Conservation (phyloP, 805 yeast species). For the Metschnikowia kofuensis region DNA sequence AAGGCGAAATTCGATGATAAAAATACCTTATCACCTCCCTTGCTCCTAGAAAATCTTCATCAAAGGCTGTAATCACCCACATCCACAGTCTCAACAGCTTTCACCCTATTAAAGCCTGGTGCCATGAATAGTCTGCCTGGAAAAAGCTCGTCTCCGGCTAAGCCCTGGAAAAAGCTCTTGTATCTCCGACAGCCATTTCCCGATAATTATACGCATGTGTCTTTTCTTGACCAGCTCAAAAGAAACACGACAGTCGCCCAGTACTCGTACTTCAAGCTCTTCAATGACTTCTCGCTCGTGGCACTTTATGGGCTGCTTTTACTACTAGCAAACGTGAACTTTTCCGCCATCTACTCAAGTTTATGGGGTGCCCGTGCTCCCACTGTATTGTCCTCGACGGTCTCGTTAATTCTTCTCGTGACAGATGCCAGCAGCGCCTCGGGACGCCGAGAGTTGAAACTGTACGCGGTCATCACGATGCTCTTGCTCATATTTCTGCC, state of each 20-base stretch:
- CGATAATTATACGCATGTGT: slow-evolving; percentile 82
- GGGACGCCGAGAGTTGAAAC: slow-evolving; percentile 20
- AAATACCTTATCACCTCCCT: too few relatives aligned
- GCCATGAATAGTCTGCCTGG: not conserved
- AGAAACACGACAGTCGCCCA: slow-evolving; percentile 71
- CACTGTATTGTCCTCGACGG: slow-evolving; percentile 25
- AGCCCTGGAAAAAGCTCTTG: slow-evolving; percentile 72
- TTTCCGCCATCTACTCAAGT: slow-evolving; percentile 53
- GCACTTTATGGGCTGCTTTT: slow-evolving; percentile 64
- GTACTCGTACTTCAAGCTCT: slow-evolving; percentile 62
- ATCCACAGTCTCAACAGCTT: too few relatives aligned
- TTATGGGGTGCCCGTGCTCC: slow-evolving; percentile 51
- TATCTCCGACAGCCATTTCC: slow-evolving; percentile 86
- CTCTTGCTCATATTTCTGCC: slow-evolving; percentile 81
- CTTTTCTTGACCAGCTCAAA: slow-evolving; percentile 77
- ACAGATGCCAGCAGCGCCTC: slow-evolving; percentile 5
- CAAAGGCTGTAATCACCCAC: too few relatives aligned
- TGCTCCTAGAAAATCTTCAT: too few relatives aligned
- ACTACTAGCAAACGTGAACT: slow-evolving; percentile 63
- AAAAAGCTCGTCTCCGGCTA: not conserved
- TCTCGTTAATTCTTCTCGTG: slow-evolving; percentile 4
- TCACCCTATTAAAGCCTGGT: too few relatives aligned
- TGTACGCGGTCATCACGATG: slow-evolving; percentile 65
- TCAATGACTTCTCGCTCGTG: slow-evolving; percentile 67
- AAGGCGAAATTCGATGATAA: too few relatives aligned